Evolutionary conservation across 371 early-diverging fungal genomes (phyloP).

Genomic region (Mortierella sp.): DNA sequence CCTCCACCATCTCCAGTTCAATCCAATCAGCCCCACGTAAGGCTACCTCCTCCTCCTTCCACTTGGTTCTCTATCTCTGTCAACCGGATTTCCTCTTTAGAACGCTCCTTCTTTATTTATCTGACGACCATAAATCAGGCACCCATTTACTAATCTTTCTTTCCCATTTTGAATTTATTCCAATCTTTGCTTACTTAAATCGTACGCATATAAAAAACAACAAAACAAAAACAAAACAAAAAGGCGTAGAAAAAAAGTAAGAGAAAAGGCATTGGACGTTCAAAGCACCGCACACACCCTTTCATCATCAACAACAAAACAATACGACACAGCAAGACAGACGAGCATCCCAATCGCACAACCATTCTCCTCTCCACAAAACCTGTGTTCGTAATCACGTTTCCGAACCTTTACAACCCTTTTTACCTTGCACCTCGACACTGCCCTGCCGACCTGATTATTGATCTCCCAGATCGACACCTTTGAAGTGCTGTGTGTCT

Average conservation of each 20-base stretch:
- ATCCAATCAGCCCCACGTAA: background rate
- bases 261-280: conserved; percentile 2
- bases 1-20: background rate
- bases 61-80: too few species aligned
- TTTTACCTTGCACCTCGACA: background rate
- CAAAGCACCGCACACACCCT: conserved; percentile 6
- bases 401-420: background rate
- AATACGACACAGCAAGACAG: background rate
- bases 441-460: background rate
- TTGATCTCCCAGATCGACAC: background rate
- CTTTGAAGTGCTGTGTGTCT: background rate
- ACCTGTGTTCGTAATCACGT: conserved; percentile 1
- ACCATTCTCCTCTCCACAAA: background rate
- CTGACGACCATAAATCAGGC: too few species aligned
- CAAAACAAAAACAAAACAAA: background rate
- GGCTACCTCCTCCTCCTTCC: background rate
- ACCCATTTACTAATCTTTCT: too few species aligned
- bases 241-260: background rate
- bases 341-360: background rate
- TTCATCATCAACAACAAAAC: background rate
- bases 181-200: too few species aligned
- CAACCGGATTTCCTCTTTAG: background rate
- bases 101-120: background rate
- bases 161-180: too few species aligned
- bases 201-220: background rate